Base-by-base conservation (phyloP, 805 yeast genomes). In the Metschnikowia chrysomelidarum region DNA sequence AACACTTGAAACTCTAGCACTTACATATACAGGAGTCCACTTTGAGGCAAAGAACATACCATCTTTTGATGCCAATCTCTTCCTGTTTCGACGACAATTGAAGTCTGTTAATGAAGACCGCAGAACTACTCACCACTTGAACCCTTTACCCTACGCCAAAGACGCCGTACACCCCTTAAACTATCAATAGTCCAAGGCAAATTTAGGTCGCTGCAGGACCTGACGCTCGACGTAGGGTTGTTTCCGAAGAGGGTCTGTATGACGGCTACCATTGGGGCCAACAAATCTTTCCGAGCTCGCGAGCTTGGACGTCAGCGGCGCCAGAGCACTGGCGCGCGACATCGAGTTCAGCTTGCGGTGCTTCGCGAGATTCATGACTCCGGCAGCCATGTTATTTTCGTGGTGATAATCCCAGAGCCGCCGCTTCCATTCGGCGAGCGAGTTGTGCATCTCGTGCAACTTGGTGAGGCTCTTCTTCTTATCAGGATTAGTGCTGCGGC, bases 361-460 rank as follows among this genome's bases (percentile, higher is more conserved):
- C 43, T 62, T 62, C n/a, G 62, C 53, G 26, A 66, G 51, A 24
- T 50, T 52, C 69, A 62, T 64, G 32, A 65, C 58, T 9, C 56
- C 50, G 24, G 54, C 45, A 34, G 62, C 62, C 43, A 53, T 46
- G 43, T 51, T 62, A 29, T 47, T 47, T 30, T 62, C 65, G 31
- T 56, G 53, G 39, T 64, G 64, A 45, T 41, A 44, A 40, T 69
- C 74, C 81, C 81, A 76, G 13, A 78, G 59, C 46, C 69, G 64
- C 40, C 64, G 65, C 53, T 78, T 78, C 82, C 82, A 76, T 25
- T 67, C 66, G 13, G 73, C 65, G 32, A 79, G 56, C 26, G 65
- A 63, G 20, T 67, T 67, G 53, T 78, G 84, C 56, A 78, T 50
- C 32, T 69, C 69, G 49, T 68, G 62, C 31, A 78, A 55, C 50